Percentiles rank a stretch among this genome's conserved stretches.
phyloP scores from a whole-genome alignment of 179 eudicot genomes.

The Spinacia oleracea region DNA sequence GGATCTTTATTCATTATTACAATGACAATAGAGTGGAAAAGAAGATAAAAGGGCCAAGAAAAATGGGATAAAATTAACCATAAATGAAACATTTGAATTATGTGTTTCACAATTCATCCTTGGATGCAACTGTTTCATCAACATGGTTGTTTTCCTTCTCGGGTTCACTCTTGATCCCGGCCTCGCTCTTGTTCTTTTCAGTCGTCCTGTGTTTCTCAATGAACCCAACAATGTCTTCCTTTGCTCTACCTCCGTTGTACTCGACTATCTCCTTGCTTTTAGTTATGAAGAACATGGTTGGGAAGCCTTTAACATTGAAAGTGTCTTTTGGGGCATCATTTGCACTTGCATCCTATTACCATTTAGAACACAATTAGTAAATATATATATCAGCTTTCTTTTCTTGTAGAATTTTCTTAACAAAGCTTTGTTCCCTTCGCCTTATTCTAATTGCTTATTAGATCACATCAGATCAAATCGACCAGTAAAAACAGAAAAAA shows the following conservation, averaged over 20 bases:
- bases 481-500: too few relatives aligned
- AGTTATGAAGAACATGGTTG: conserved; percentile 66
- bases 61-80: background rate
- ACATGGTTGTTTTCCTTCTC: background rate
- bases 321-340: conserved; percentile 62
- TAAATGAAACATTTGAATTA: too few relatives aligned
- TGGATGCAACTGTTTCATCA: conserved; percentile 16
- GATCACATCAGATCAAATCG: too few relatives aligned
- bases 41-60: background rate
- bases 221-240: conserved; percentile 59
- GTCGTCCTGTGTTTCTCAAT: conserved; percentile 46
- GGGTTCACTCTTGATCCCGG: background rate
- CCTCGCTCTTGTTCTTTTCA: conserved; percentile 11
- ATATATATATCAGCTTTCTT: background rate
- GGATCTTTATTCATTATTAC: background rate
- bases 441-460: too few relatives aligned
- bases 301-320: conserved; percentile 65
- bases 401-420: too few relatives aligned
- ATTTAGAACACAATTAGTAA: background rate
- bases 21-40: background rate
- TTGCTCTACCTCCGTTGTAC: conserved; percentile 54
- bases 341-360: conserved; percentile 69
- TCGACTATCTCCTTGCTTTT: conserved; percentile 48
- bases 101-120: conserved; percentile 28
- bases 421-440: too few relatives aligned